Evolutionary conservation across 768 basidiomycete genomes (phyloP).

Genomic region (Leccinum aurantiacum): DNA sequence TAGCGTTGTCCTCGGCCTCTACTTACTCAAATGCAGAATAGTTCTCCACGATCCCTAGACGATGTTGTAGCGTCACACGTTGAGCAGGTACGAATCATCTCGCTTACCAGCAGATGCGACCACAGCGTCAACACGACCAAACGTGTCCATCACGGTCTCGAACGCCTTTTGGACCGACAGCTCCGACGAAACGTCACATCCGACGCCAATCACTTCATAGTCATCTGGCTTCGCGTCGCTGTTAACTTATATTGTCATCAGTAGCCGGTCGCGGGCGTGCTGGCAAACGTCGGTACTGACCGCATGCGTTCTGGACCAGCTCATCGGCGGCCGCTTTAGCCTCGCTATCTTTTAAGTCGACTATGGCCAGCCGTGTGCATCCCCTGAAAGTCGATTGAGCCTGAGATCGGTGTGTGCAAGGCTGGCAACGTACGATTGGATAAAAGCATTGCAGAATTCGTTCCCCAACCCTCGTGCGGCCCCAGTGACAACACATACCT

Average conservation of each 20-base stretch:
- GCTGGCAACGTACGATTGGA: constrained; percentile 60
- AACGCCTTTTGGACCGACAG: constrained; percentile 73
- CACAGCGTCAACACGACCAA: constrained; percentile 75
- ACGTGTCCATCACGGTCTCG: constrained; percentile 56
- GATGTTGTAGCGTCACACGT: constrained; percentile 1
- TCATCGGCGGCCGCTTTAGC: constrained; percentile 68
- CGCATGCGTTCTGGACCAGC: constrained; percentile 55
- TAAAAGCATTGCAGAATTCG: constrained; percentile 87
- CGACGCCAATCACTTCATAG: constrained; percentile 70
- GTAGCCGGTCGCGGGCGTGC: constrained; percentile 26
- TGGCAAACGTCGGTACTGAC: constrained; percentile 32
- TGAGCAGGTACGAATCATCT: constrained; percentile 10
- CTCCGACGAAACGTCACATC: constrained; percentile 89
- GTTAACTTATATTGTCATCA: constrained; percentile 45
- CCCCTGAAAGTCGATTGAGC: constrained; percentile 49
- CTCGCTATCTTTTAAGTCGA: constrained; percentile 77
- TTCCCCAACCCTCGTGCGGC: constrained; percentile 89
- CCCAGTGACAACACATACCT: constrained; percentile 93
- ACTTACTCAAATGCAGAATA: constrained; percentile 81
- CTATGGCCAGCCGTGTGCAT: constrained; percentile 73
- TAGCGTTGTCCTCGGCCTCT: constrained; percentile 16
- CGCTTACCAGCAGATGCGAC: constrained; percentile 83
- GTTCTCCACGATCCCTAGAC: constrained; percentile 80
- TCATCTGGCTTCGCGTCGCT: constrained; percentile 55
- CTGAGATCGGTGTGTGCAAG: background rate